phyloP scores from a whole-genome alignment of 2,329 filamentous ascomycete species.

The Alternaria metachromatica region DNA sequence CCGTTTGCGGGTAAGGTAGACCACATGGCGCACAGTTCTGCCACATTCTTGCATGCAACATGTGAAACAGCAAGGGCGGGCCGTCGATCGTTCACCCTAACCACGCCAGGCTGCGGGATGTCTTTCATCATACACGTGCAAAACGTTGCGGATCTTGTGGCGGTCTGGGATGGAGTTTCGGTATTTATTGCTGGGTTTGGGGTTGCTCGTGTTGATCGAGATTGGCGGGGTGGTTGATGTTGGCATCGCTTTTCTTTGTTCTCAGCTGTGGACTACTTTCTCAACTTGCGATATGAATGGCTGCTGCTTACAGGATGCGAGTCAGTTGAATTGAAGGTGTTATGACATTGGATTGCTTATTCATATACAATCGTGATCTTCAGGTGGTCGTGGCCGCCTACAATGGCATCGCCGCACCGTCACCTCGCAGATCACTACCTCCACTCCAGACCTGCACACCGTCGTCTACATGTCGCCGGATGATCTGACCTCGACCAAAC shows the following conservation, averaged over 20 bases:
- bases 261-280: no score
- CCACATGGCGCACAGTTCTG: background rate
- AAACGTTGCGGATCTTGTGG: background rate
- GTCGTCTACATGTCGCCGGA: constrained; percentile 79
- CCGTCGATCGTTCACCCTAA: background rate
- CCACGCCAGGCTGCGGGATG: background rate
- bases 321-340: background rate
- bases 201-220: background rate
- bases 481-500: constrained; percentile 89
- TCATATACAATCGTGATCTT: background rate
- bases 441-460: constrained; percentile 79
- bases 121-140: background rate
- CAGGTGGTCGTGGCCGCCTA: background rate
- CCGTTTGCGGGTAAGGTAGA: background rate
- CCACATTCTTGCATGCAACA: background rate
- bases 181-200: background rate
- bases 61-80: background rate
- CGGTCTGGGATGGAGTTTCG: background rate
- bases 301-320: accelerated
- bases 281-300: background rate
- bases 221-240: background rate
- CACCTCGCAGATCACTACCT: constrained; percentile 86
- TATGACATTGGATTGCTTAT: background rate
- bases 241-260: background rate
- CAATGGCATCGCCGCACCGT: constrained; percentile 72